phyloP scores from a whole-genome alignment of 305 asterid genomes.

The Nicotiana rustica region DNA sequence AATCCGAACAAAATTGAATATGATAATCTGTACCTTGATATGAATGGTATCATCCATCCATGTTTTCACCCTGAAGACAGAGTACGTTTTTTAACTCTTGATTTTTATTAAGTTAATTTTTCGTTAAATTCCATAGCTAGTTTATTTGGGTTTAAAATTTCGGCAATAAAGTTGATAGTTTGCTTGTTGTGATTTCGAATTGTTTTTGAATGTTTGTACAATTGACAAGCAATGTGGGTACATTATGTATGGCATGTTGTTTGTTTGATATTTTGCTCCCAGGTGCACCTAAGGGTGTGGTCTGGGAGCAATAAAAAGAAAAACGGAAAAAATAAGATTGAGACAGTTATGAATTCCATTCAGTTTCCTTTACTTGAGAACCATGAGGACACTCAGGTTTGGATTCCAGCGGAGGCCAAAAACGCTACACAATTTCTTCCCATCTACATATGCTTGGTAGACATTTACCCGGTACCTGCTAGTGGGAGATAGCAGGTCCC shows the following conservation, averaged over 20 bases:
- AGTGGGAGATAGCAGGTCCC: no score
- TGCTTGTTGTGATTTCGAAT: background rate
- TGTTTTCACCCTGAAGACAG: constrained; percentile 98
- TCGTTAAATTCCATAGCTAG: background rate
- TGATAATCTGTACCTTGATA: constrained; percentile 89
- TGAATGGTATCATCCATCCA: constrained; percentile 96
- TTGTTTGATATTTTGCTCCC: no score
- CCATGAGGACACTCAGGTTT: no score
- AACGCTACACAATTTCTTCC: no score
- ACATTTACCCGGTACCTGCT: no score
- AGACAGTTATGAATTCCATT: no score
- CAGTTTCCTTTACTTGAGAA: no score
- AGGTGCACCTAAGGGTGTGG: no score
- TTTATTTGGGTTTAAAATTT: background rate
- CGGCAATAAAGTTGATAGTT: background rate
- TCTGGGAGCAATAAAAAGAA: no score
- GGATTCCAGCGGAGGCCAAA: no score
- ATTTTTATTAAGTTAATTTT: background rate
- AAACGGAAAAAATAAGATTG: no score
- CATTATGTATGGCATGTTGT: background rate
- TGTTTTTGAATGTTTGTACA: background rate
- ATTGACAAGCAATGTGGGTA: background rate
- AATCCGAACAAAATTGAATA: constrained; percentile 86
- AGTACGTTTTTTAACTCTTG: constrained; percentile 51
- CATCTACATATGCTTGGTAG: no score